Evolutionary conservation across 352 stramenopile genomes (phyloP).

Genomic region (Phytophthora sansomeana): DNA sequence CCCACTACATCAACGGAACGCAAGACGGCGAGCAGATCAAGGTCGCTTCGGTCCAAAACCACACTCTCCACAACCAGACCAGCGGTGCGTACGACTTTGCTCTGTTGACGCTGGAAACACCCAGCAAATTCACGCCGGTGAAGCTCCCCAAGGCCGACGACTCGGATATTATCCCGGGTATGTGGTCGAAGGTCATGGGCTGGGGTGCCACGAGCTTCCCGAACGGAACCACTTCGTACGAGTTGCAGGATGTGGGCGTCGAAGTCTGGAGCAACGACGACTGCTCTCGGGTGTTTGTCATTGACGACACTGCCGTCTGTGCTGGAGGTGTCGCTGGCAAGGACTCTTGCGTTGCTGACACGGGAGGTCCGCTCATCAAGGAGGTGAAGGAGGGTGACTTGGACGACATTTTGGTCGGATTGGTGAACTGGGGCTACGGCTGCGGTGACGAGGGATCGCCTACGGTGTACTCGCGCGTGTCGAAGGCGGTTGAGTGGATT

Average conservation of each 20-base stretch:
- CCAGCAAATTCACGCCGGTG: constrained; percentile 43
- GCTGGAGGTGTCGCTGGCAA: constrained; percentile 35
- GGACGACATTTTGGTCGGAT: constrained; percentile 51
- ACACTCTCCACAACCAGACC: constrained; percentile 36
- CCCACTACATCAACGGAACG: constrained; percentile 15
- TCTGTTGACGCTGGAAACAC: constrained; percentile 49
- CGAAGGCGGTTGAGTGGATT: constrained; percentile 47
- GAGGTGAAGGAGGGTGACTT: constrained; percentile 23
- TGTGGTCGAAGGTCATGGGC: constrained; percentile 41
- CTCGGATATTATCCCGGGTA: constrained; percentile 29
- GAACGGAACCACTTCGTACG: constrained; percentile 28
- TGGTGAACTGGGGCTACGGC: constrained; percentile 59
- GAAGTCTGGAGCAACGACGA: constrained; percentile 31
- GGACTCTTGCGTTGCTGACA: constrained; percentile 50
- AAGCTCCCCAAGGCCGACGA: constrained; percentile 34
- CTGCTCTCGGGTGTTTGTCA: constrained; percentile 25
- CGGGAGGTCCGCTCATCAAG: constrained; percentile 53
- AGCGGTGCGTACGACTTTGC: constrained; percentile 30
- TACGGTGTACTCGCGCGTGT: constrained; percentile 62
- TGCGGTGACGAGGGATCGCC: constrained; percentile 51
- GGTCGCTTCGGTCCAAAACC: not conserved
- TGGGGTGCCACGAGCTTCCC: constrained; percentile 37
- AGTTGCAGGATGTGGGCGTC: constrained; percentile 38
- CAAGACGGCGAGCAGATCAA: constrained; percentile 21
- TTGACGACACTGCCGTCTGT: constrained; percentile 47